These are phyloP conservation scores for Coleophoma crateriformis DNA, from an alignment of 2,329 filamentous ascomycete species.

Conservation along the genomic window DNA sequence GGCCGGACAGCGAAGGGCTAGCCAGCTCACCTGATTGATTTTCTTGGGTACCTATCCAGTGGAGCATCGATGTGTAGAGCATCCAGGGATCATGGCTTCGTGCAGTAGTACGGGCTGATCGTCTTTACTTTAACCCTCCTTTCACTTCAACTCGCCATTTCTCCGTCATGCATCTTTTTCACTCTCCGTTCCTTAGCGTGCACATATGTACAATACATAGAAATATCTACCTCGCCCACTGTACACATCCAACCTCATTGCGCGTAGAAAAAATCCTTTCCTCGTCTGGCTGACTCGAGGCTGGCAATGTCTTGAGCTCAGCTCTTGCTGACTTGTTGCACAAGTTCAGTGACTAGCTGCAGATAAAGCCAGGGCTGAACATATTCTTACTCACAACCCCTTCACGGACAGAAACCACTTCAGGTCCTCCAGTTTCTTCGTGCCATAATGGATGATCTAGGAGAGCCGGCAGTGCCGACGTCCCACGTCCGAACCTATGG, in stretches of 20 bases:
- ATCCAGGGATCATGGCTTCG: background rate
- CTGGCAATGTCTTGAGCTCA: background rate
- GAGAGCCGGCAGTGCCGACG: constrained; percentile 15
- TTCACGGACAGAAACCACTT: no score
- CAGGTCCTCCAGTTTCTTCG: no score
- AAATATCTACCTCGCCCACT: background rate
- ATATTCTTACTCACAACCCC: no score
- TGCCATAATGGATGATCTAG: constrained; percentile 14
- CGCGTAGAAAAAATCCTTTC: no score
- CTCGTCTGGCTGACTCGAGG: background rate
- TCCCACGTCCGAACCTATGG: constrained; percentile 41
- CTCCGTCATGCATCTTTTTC: background rate
- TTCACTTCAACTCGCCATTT: background rate
- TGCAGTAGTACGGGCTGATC: background rate
- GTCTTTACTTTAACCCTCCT: no score
- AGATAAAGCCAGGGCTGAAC: no score
- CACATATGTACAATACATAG: no score
- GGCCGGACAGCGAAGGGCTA: no score
- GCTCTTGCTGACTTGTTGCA: background rate
- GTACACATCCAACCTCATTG: background rate
- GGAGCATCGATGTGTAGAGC: background rate
- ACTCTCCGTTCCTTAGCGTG: no score
- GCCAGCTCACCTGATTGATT: no score
- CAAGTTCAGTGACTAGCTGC: background rate
- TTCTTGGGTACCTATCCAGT: no score